Base-by-base conservation (phyloP, 2,329 filamentous ascomycete genomes). In the Paraconiothyrium sp. region DNA sequence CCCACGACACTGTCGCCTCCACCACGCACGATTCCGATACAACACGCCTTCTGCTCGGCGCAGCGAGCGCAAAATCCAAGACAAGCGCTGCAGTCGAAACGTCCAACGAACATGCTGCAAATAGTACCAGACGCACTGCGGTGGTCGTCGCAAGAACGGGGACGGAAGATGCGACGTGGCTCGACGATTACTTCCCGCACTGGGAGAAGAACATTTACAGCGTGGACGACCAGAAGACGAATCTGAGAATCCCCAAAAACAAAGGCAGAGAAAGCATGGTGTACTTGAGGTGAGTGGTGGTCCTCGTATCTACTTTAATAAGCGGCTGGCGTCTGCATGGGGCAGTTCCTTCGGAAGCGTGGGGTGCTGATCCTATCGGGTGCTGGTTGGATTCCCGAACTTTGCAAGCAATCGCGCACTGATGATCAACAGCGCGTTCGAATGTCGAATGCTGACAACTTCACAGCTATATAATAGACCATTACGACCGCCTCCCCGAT, bases 241-340 rank as follows among this genome's bases (percentile, higher is more conserved):
- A 65, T 30, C 69, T 82, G 24, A 81, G 74, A 0, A 80, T 84
- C 11, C 82, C 82, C 1, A 72, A 72, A 51, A 84, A 84, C 65
- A 84, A 84, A 67, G 82, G 82, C 0, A 74, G 81, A 43, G 83
- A 84, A 65, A 80, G 78, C 22, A 84, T 84, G 82, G 82, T 81
- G 1, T 84, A 83, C 64, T 64, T 84, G 55, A 84, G 80, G 79
- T 83, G 71, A 60, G 78, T 72, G 30, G 41, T 46, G 11, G 43
- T 34, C 35, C 24, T 50, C 27, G 39, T 22, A 55, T 46, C 35
- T 10, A 24, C 24, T 30, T 44, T 30, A 24, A 27, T 43, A 43
- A 54, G 39, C 48, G 22, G 27, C n/a, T 54, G 39, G 39, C 48
- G 22, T 34, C n/a, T 54, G 39, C 41, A 39, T 48, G 27, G 44